Conservation (phyloP, 2,329 filamentous ascomycete genomes). For the Fusarium sp. region DNA sequence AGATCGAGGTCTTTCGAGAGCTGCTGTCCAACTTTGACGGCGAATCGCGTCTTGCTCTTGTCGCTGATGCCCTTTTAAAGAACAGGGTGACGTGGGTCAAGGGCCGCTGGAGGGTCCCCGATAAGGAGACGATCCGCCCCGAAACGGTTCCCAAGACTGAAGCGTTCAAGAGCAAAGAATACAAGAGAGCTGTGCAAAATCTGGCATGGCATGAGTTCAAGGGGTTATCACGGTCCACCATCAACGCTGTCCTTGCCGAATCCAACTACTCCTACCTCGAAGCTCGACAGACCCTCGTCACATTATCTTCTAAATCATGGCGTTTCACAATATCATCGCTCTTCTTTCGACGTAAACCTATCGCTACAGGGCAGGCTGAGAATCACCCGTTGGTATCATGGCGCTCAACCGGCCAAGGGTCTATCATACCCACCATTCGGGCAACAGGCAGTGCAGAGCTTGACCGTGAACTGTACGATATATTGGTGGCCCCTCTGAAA, state of each 20-base stretch:
- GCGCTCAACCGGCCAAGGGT: slow-evolving; percentile 66
- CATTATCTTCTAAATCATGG: slow-evolving; percentile 79
- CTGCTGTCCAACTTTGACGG: slow-evolving; percentile 80
- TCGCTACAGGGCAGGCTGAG: slow-evolving; percentile 65
- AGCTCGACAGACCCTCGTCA: slow-evolving; percentile 75
- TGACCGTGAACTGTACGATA: slow-evolving; percentile 69
- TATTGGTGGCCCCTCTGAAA: slow-evolving; percentile 67
- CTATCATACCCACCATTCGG: slow-evolving; percentile 70
- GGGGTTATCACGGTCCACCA: slow-evolving; percentile 76
- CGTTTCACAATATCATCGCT: slow-evolving; percentile 77
- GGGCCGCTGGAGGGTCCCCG: slow-evolving; percentile 69
- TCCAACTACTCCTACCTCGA: slow-evolving; percentile 82
- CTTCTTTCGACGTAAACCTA: slow-evolving; percentile 72
- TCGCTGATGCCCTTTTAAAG: slow-evolving; percentile 81
- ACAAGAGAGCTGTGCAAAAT: slow-evolving; percentile 75
- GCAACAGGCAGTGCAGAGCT: slow-evolving; percentile 73
- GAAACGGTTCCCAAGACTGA: slow-evolving; percentile 67
- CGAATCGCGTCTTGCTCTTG: slow-evolving; percentile 79
- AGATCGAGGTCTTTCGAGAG: slow-evolving; percentile 84
- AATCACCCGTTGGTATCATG: slow-evolving; percentile 72
- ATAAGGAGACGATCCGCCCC: slow-evolving; percentile 49
- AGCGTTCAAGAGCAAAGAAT: slow-evolving; percentile 73
- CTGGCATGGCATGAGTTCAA: slow-evolving; percentile 81
- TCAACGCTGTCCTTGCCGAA: slow-evolving; percentile 83
- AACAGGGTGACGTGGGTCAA: slow-evolving; percentile 76